Percentiles rank a stretch among this genome's conserved stretches.
Evolutionary conservation across 129 eudicot genomes (phyloP).

Genomic region (Smallanthus sonchifolius): DNA sequence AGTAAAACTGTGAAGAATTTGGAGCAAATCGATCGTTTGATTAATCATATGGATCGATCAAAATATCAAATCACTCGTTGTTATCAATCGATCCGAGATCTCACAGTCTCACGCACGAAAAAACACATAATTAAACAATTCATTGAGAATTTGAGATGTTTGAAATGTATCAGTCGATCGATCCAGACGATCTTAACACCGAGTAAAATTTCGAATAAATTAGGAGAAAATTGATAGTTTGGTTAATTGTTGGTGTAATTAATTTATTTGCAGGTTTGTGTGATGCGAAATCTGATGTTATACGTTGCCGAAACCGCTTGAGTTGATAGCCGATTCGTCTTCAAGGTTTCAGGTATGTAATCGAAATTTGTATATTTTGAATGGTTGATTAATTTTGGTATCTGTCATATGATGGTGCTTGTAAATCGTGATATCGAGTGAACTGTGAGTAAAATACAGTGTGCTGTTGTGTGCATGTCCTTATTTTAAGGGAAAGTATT

Average conservation of each 20-base stretch:
- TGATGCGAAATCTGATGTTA: background rate
- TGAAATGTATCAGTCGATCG: background rate
- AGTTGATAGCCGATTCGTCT: constrained; percentile 27
- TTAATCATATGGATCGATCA: background rate
- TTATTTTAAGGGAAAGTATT: constrained; percentile 2
- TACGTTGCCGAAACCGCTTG: constrained; percentile 1
- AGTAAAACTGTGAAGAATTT: background rate
- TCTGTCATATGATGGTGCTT: constrained; percentile 14
- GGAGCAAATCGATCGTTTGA: background rate
- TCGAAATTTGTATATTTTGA: background rate
- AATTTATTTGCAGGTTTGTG: constrained; percentile 11
- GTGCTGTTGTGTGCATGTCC: constrained; percentile 10
- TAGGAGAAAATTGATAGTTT: background rate
- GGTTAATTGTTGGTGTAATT: background rate
- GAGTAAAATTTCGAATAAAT: background rate
- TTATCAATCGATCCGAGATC: background rate
- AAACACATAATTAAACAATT: background rate
- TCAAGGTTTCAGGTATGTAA: constrained; percentile 32
- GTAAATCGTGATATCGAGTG: background rate
- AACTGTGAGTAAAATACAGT: constrained; percentile 13
- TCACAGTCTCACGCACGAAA: background rate
- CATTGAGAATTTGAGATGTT: background rate
- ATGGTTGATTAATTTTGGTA: background rate
- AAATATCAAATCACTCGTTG: background rate
- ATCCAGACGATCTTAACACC: background rate